Percentiles rank a stretch among this genome's conserved stretches.
Conservation (phyloP, 768 basidiomycete species). For the Tulasnella calospora region DNA sequence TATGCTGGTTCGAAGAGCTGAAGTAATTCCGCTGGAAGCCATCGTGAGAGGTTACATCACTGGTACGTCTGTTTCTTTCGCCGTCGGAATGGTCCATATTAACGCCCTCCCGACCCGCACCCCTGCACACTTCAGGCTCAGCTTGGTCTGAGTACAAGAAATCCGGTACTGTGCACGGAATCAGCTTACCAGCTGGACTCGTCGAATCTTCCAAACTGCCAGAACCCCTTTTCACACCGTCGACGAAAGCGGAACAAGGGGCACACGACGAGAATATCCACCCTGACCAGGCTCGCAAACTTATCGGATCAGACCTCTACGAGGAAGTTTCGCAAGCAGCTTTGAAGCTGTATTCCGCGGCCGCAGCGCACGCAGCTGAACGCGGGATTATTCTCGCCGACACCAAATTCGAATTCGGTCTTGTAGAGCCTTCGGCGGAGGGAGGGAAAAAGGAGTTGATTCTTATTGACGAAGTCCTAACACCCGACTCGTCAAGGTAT, state of each 20-base stretch:
- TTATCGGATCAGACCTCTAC: constrained; percentile 65
- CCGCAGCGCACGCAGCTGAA: constrained; percentile 64
- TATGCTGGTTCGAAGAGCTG: constrained; percentile 88
- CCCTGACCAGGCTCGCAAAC: constrained; percentile 64
- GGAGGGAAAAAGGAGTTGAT: constrained; percentile 51
- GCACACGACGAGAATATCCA: constrained; percentile 95
- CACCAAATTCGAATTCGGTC: constrained; percentile 98
- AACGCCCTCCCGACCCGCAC: not conserved
- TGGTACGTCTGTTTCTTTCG: constrained; percentile 47
- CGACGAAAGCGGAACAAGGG: constrained; percentile 93
- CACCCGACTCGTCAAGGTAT: constrained; percentile 95
- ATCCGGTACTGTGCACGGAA: constrained; percentile 81
- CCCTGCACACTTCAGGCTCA: constrained; percentile 56
- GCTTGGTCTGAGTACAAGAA: constrained; percentile 94
- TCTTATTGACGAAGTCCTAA: constrained; percentile 93
- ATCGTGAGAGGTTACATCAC: constrained; percentile 96
- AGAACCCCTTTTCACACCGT: constrained; percentile 87
- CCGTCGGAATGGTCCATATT: constrained; percentile 21
- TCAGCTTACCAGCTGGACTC: constrained; percentile 65
- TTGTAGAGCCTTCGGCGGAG: constrained; percentile 45
- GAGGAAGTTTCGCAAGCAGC: constrained; percentile 55
- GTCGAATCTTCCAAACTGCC: constrained; percentile 81
- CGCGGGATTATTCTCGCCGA: constrained; percentile 91
- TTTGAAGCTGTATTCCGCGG: constrained; percentile 63
- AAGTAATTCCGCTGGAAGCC: constrained; percentile 86